These are phyloP conservation scores for Fusarium humuli DNA, from an alignment of 2,329 filamentous ascomycete species.

Conservation along the genomic window DNA sequence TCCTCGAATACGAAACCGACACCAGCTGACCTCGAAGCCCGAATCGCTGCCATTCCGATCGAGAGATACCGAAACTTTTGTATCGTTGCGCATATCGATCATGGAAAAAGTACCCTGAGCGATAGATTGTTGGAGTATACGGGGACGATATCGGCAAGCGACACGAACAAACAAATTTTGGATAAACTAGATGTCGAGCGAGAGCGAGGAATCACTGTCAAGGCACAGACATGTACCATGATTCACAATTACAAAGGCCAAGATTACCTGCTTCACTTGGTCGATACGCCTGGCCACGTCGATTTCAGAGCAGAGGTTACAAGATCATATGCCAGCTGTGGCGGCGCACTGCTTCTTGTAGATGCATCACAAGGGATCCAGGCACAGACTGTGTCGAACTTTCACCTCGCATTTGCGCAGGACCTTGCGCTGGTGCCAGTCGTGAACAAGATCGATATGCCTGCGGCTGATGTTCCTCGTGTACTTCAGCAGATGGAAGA, in stretches of 20 bases:
- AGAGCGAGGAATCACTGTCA: slow-evolving; percentile 96
- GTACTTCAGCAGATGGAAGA: slow-evolving; percentile 87
- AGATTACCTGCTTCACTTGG: slow-evolving; percentile 93
- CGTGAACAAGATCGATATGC: slow-evolving; percentile 96
- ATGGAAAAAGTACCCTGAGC: slow-evolving; percentile 96
- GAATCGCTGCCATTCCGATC: slow-evolving; percentile 81
- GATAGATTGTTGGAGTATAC: slow-evolving; percentile 94
- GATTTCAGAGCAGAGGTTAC: slow-evolving; percentile 98
- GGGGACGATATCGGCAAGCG: slow-evolving; percentile 86
- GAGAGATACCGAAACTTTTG: slow-evolving; percentile 93
- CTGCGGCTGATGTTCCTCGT: slow-evolving; percentile 85
- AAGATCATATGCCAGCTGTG: slow-evolving; percentile 94
- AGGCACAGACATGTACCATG: slow-evolving; percentile 99
- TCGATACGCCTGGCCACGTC: slow-evolving; percentile 97
- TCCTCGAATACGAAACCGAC: slow-evolving; percentile 45
- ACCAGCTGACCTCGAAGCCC: slow-evolving; percentile 53
- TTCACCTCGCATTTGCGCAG: slow-evolving; percentile 96
- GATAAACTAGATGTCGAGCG: slow-evolving; percentile 98
- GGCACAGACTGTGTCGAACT: slow-evolving; percentile 98
- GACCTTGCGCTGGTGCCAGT: slow-evolving; percentile 88
- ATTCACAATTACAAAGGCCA: slow-evolving; percentile 86
- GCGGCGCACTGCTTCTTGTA: slow-evolving; percentile 89
- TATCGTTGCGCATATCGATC: slow-evolving; percentile 98
- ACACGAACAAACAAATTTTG: slow-evolving; percentile 90
- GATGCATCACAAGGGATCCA: slow-evolving; percentile 97